phyloP scores from a whole-genome alignment of 306 rosid species.

The Pterocarpus santalinus region DNA sequence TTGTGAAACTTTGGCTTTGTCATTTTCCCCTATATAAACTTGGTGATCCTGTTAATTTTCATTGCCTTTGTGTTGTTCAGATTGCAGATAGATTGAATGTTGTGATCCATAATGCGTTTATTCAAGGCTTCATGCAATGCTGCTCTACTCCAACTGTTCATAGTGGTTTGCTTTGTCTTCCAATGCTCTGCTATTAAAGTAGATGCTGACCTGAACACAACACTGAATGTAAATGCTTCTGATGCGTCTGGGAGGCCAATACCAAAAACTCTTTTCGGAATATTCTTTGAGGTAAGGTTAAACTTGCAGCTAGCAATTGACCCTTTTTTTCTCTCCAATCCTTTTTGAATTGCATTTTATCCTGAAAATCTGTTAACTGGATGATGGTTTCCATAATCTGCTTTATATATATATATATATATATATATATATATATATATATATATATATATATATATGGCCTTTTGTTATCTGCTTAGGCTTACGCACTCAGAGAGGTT shows the following conservation, averaged over 20 bases:
- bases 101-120: slow-evolving; percentile 68
- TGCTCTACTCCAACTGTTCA: slow-evolving; percentile 56
- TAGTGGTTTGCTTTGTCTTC: slow-evolving; percentile 48
- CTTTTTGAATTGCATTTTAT: background rate
- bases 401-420: background rate
- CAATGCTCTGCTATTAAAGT: slow-evolving; percentile 56
- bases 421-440: background rate
- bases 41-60: slow-evolving; percentile 24
- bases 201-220: slow-evolving; percentile 54
- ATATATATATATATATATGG: background rate
- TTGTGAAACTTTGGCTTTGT: background rate
- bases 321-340: background rate
- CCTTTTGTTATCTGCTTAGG: background rate
- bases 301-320: slow-evolving; percentile 30
- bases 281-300: slow-evolving; percentile 82
- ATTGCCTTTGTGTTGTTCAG: slow-evolving; percentile 42
- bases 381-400: background rate
- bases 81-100: slow-evolving; percentile 55
- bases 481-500: too few relatives aligned
- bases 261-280: slow-evolving; percentile 75
- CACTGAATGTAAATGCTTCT: slow-evolving; percentile 72
- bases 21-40: slow-evolving; percentile 3
- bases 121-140: slow-evolving; percentile 49
- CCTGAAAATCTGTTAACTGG: background rate
- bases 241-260: slow-evolving; percentile 61